A percentile compares a stretch with the other conserved stretches of the same genome.
Conservation (phyloP, 495 filamentous ascomycete species). For the Neohortaea acidophila region DNA sequence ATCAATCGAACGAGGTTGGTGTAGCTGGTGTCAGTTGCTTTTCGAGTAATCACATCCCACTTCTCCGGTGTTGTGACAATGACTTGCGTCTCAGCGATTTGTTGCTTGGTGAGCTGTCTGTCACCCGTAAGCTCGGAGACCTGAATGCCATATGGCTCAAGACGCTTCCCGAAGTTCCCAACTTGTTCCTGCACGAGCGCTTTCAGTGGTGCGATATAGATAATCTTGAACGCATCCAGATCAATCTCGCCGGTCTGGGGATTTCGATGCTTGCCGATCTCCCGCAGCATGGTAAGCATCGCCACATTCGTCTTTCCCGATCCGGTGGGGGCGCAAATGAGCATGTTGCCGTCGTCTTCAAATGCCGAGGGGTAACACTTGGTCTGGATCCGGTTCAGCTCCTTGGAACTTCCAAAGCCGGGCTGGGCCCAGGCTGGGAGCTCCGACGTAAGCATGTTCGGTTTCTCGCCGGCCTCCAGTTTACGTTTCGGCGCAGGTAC, state of each 20-base stretch:
- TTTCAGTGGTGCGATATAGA: slow-evolving; percentile 89
- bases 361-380: slow-evolving; percentile 85
- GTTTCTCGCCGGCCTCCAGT: slow-evolving; percentile 60
- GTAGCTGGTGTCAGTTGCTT: slow-evolving; percentile 92
- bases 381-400: slow-evolving; percentile 90
- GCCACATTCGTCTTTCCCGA: slow-evolving; percentile 98
- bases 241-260: slow-evolving; percentile 75
- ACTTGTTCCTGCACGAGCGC: slow-evolving; percentile 94
- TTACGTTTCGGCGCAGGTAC: slow-evolving; percentile 81
- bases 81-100: slow-evolving; percentile 93
- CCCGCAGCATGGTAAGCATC: slow-evolving; percentile 89
- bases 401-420: slow-evolving; percentile 65
- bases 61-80: slow-evolving; percentile 99
- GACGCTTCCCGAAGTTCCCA: slow-evolving; percentile 82
- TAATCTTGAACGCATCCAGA: slow-evolving; percentile 92
- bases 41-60: slow-evolving; percentile 97
- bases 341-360: slow-evolving; percentile 88
- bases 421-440: slow-evolving; percentile 82
- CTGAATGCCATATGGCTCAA: slow-evolving; percentile 80
- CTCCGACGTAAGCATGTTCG: slow-evolving; percentile 63
- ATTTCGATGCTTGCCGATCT: slow-evolving; percentile 91
- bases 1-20: slow-evolving; percentile 90
- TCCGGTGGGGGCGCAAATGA: slow-evolving; percentile 92
- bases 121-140: slow-evolving; percentile 93
- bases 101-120: slow-evolving; percentile 94